Base-by-base conservation (phyloP, 2,329 filamentous ascomycete genomes). In the Mariannaea sp. region DNA sequence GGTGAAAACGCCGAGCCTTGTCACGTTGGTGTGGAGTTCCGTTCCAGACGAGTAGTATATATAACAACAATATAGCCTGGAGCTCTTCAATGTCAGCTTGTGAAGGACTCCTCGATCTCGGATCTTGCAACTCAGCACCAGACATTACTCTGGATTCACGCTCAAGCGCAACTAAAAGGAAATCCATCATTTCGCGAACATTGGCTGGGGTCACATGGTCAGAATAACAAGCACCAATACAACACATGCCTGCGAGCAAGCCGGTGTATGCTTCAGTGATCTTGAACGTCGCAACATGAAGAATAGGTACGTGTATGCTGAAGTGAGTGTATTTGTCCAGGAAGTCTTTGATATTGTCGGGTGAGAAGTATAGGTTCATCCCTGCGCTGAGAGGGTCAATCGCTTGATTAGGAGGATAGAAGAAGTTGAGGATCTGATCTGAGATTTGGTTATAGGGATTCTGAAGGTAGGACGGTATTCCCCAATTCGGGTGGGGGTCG, bases 201-300 rank as follows among this genome's bases (percentile, higher is more conserved):
- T 88, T 78, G 55, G 78, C 74, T 38, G 84, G 71, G 22, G 77
- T 74, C 56, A 88, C 73, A 56, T 78, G 79, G 48, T 87, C 80
- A 45, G 88, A 89, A 71, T 91, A 92, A 52, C 89, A 88, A 33
- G 88, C 87, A 30, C 88, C 88, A 62, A 89, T 79, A 68, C 85
- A 89, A 65, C 88, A 84, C 77, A 92, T 88, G 56, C 80, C 80
- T 55, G 88, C 78, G 43, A 89, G 74, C 56, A 91, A 77, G 59
- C 86, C 85, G 55, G 85, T 83, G 68, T 87, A 85, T 40, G 84
- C 82, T 57, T 85, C 80, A 56, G 81, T 76, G 47, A 88, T 80
- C 65, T 84, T 81, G 71, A 91, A 89, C 7, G 87, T 88, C 29
- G 87, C 81, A 68, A 87, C 79, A 66, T 92, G 87, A 46, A 91